phyloP scores from a whole-genome alignment of 116 monocot genomes.

The Zostera marina region DNA sequence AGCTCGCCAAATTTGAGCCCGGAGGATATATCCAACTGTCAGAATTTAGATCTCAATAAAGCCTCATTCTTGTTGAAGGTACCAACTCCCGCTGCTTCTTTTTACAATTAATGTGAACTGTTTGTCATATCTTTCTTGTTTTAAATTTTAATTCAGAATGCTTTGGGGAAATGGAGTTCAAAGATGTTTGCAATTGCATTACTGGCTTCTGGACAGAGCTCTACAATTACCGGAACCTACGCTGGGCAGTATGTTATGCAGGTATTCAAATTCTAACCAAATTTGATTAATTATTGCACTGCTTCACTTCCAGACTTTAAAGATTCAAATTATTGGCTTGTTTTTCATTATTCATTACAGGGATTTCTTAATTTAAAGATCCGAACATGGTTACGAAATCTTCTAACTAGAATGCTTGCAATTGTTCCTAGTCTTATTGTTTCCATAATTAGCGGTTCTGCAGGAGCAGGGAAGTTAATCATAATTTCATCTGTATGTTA shows the following conservation, averaged over 20 bases:
- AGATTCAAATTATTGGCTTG: neutral
- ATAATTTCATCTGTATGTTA: constrained; percentile 35
- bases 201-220: constrained; percentile 83
- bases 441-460: constrained; percentile 31
- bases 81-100: neutral
- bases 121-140: neutral
- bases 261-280: constrained; percentile 18
- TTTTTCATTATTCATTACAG: constrained; percentile 7
- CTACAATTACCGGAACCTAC: constrained; percentile 92
- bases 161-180: constrained; percentile 80
- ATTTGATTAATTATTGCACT: too few species aligned
- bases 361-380: constrained; percentile 29
- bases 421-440: constrained; percentile 42
- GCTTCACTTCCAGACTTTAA: too few species aligned
- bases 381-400: constrained; percentile 31
- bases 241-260: constrained; percentile 97
- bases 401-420: constrained; percentile 35
- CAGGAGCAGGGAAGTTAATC: constrained; percentile 37
- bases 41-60: constrained; percentile 79
- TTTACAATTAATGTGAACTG: too few species aligned
- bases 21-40: constrained; percentile 54
- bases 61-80: constrained; percentile 84
- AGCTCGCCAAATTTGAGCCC: constrained; percentile 35
- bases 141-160: constrained; percentile 32
- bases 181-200: constrained; percentile 76